Base-by-base conservation (phyloP, 805 yeast genomes). In the Metschnikowia bowlesiae region DNA sequence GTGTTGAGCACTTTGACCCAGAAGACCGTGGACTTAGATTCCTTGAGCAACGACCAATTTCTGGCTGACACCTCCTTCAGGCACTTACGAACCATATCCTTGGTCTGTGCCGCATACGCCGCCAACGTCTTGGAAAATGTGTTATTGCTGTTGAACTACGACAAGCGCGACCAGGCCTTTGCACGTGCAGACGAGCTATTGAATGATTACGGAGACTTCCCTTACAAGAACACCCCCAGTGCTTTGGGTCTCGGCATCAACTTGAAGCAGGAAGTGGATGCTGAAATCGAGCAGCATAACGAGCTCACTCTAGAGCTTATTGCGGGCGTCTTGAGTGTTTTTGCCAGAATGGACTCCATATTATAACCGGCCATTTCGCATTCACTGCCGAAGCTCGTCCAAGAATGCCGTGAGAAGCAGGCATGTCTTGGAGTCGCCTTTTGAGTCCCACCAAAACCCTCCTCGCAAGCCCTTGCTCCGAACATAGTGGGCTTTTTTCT, bases 111-210 rank as follows among this genome's bases (percentile, higher is more conserved):
- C 14, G 82, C 96, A 16, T 89, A 89, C 64, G 97, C 98, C 30
- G 99, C 97, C 39, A 94, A 90, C 65, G 99, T 94, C 10, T 79
- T 94, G 59, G 99, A 94, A 61, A 94, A 92, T 64, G 92, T 89
- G 3, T 75, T 91, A 52, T 74, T 83, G 40, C 76, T 84, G 30
- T 75, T 91, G 54, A 85, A 84, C 58, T 90, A 89, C 66, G 97
- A 89, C 59, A 87, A 83, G 57, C 82, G 98, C 60, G 99, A 94
- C 67, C 83, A 85, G 59, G 97, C 97, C 0, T 87, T 91, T 67
- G 82, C 87, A 4, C 80, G 96, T 63, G 96, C 96, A n/a, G 98
- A 94, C 63, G 98, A 92, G 65, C 69, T 94, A 42, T 75, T 92
- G 55, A 78, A 76, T 47, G 92, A 89, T 60, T 94, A 81, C 62